These are phyloP conservation scores for Rhodotorula sp. DNA, from an alignment of 1,284 basidiomycete genomes.

Conservation along the genomic window DNA sequence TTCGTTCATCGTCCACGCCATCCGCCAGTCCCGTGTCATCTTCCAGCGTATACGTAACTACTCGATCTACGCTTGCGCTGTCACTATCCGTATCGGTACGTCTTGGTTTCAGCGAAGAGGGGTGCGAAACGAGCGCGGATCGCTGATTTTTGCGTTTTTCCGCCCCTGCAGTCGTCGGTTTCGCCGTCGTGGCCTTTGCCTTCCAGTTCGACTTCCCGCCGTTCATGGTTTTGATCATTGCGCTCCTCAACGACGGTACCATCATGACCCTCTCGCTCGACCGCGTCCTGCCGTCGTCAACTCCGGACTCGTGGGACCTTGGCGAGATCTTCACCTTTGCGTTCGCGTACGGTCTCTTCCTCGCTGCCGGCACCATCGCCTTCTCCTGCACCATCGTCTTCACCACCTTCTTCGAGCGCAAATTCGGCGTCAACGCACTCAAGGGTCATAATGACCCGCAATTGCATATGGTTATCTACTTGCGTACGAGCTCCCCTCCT, in stretches of 20 bases:
- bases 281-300: slow-evolving; percentile 86
- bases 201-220: slow-evolving; percentile 99
- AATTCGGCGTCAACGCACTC: slow-evolving; percentile 67
- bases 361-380: slow-evolving; percentile 80
- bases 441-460: slow-evolving; percentile 56
- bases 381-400: slow-evolving; percentile 79
- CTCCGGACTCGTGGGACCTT: slow-evolving; percentile 87
- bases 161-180: slow-evolving; percentile 77
- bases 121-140: too few species aligned
- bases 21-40: slow-evolving; percentile 89
- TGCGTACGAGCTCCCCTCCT: not conserved
- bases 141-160: not conserved
- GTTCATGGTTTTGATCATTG: slow-evolving; percentile 98
- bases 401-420: slow-evolving; percentile 85
- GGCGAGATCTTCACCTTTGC: slow-evolving; percentile 95
- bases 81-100: slow-evolving; percentile 41
- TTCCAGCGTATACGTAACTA: slow-evolving; percentile 98
- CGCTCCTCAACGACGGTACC: slow-evolving; percentile 93
- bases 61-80: slow-evolving; percentile 62
- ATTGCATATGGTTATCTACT: slow-evolving; percentile 53
- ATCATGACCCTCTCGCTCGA: slow-evolving; percentile 97
- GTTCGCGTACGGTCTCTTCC: slow-evolving; percentile 88
- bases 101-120: too few species aligned
- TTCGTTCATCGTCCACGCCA: slow-evolving; percentile 93
- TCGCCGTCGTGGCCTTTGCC: slow-evolving; percentile 89